A percentile compares a stretch with the other conserved stretches of the same genome.
These are phyloP conservation scores for Discostella pseudostelligera DNA, from an alignment of 108 stramenopile genomes.

Conservation along the genomic window DNA sequence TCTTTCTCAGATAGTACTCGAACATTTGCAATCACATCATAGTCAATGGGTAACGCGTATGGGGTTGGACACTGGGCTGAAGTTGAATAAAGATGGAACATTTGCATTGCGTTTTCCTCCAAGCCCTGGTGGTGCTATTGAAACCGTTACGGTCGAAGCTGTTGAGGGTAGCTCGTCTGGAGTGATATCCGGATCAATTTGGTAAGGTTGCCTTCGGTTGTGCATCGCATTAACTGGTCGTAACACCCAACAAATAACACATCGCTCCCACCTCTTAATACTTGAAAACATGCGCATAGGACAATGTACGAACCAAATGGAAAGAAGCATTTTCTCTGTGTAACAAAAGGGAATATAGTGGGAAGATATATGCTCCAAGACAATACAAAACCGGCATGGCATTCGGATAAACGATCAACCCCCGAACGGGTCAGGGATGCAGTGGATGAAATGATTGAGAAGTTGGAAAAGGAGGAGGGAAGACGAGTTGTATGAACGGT, in stretches of 20 bases:
- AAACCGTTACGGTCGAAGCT: conserved; percentile 1
- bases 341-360: conserved; percentile 37
- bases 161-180: neutral
- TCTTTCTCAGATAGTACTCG: conserved; percentile 72
- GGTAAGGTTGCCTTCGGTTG: conserved; percentile 14
- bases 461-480: conserved; percentile 29
- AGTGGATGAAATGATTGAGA: conserved; percentile 68
- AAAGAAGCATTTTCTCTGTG: conserved; percentile 75
- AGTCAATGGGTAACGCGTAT: conserved; percentile 51
- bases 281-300: conserved; percentile 36
- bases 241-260: neutral
- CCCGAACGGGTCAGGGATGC: conserved; percentile 62
- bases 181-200: conserved; percentile 19
- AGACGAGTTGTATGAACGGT: neutral
- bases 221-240: neutral
- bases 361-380: conserved; percentile 77
- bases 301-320: conserved; percentile 71
- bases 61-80: conserved; percentile 53
- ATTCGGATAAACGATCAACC: conserved; percentile 44
- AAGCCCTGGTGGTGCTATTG: neutral
- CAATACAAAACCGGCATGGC: conserved; percentile 75
- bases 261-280: neutral
- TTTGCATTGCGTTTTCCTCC: conserved; percentile 61
- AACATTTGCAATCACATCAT: conserved; percentile 66
- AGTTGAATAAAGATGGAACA: conserved; percentile 69